Evolutionary conservation across 805 yeast species (phyloP), one percentile per base, ranked within the genome.

Genomic region (Zygosaccharomyces lentus): DNA sequence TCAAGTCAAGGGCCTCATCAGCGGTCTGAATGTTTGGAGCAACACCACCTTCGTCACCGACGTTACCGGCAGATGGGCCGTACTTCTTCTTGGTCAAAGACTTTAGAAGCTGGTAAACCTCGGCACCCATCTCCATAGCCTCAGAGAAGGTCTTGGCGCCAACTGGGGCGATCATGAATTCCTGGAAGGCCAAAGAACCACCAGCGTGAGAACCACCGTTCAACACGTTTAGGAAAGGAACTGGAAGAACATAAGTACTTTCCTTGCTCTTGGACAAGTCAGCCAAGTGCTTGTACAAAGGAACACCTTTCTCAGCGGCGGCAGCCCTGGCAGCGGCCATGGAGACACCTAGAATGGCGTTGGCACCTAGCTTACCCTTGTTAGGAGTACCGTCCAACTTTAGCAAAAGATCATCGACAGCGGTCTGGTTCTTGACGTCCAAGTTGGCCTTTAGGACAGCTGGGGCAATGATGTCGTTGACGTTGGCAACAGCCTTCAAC

Each of bases 11-110:
- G 64, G 98, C 99, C 82, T 91, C 98, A 74, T 81, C 87, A 69
- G 99, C 91, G 63, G 96, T 81, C 59, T 84, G 80, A 61, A 93
- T 83, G 74, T 89, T 87, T 74, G 99, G 99, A 66, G 99, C 99
- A 78, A 91, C 96, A 83, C 99, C 99, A 85, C 99, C 99, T 81
- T 91, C 99, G 75, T 91, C 99, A 82, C 99, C 99, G 70, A 91
- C 99, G 78, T 91, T 91, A 77, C 96, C 98, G 66, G 99, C 99
- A 55, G 95, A 84, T 69, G 87, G 84, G 70, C 99, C 99, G 84
- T 91, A 93, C 72, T 76, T 79, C 83, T 87, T 84, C 82, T 87
- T 87, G 73, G 98, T 84, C 66, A 86, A 76, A 57, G 90, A 74
- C 81, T 93, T 93, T 74, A 91, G 82, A 76, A 80, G 78, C 83